These are phyloP conservation scores for Fusarium torreyae DNA, from an alignment of 2,329 filamentous ascomycete species.

Conservation along the genomic window DNA sequence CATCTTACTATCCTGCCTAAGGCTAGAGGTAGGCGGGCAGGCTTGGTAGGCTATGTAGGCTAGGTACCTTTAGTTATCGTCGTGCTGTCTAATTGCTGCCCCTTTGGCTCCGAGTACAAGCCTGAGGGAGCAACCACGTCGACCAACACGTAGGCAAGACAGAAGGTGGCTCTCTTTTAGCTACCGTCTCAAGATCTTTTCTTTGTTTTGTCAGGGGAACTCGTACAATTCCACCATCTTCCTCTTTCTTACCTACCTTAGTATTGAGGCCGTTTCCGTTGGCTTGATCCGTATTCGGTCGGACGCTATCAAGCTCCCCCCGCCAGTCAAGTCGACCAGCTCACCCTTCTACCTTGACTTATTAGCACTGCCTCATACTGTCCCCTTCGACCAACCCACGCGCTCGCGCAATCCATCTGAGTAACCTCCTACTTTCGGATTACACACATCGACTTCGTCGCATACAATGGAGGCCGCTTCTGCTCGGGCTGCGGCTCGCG, in stretches of 20 bases:
- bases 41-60: background rate
- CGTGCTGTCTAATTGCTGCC: constrained; percentile 13
- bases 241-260: background rate
- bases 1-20: background rate
- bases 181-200: background rate
- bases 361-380: constrained; percentile 15
- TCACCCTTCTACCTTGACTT: constrained; percentile 28
- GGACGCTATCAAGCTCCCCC: constrained; percentile 30
- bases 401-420: constrained; percentile 23
- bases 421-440: constrained; percentile 1
- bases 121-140: no score
- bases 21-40: background rate
- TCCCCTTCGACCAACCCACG: constrained; percentile 9
- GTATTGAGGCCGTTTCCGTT: constrained; percentile 23
- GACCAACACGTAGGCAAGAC: constrained; percentile 1
- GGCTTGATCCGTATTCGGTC: constrained; percentile 30
- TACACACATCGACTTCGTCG: background rate
- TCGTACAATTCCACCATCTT: background rate
- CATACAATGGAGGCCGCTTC: constrained; percentile 89
- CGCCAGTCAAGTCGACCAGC: constrained; percentile 34
- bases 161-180: background rate
- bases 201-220: background rate
- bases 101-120: background rate
- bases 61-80: constrained; percentile 13
- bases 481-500: constrained; percentile 93